These are phyloP conservation scores for Lepiota venenata DNA, from an alignment of 768 basidiomycete species.

Conservation along the genomic window DNA sequence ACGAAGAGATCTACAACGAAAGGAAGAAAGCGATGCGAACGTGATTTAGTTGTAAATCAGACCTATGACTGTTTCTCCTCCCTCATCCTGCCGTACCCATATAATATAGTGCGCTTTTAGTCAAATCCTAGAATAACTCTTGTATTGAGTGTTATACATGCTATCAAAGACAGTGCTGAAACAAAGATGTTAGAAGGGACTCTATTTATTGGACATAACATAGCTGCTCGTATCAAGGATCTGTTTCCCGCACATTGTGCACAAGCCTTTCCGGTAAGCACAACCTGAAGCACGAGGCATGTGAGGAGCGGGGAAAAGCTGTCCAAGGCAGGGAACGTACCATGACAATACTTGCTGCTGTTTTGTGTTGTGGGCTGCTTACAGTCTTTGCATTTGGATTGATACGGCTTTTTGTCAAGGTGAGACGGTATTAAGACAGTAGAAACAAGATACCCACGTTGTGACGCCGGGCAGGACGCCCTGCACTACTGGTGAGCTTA, in stretches of 20 bases:
- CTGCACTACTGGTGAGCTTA: slow-evolving; percentile 70
- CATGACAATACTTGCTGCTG: slow-evolving; percentile 86
- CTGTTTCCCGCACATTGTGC: slow-evolving; percentile 84
- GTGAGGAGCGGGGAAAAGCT: slow-evolving; percentile 11
- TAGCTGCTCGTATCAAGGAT: slow-evolving; percentile 84
- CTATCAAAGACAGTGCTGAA: background rate
- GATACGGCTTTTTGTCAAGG: slow-evolving; percentile 61
- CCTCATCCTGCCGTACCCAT: background rate
- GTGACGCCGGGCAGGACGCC: slow-evolving; percentile 60
- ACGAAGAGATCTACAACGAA: slow-evolving; percentile 76
- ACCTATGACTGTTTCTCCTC: background rate
- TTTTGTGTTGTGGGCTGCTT: slow-evolving; percentile 84
- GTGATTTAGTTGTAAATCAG: background rate
- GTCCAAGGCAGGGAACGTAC: slow-evolving; percentile 35
- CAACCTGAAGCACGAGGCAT: slow-evolving; percentile 50
- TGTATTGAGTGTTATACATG: background rate
- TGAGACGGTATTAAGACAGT: slow-evolving; percentile 17
- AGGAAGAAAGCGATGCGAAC: slow-evolving; percentile 28
- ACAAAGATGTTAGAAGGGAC: background rate
- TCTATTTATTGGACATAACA: slow-evolving; percentile 80
- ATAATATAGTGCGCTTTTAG: background rate
- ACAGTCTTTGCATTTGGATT: slow-evolving; percentile 85
- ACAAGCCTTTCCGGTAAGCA: slow-evolving; percentile 84
- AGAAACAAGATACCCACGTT: slow-evolving; percentile 45
- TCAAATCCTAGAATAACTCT: background rate